phyloP scores from a whole-genome alignment of 176 grass and related monocot genomes.

The bread wheat (Triticum aestivum) region IWGSC_CS_RefSeq_v2.1 NC_057803.1:89726374-89726873 shows the following conservation, averaged over 20 bases:
- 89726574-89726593: background rate
- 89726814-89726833: background rate
- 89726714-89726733: background rate
- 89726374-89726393: background rate
- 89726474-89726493: no score
- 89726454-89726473: no score
- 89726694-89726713: background rate
- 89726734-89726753: background rate
- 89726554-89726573: no score
- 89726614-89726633: background rate
- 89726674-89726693: background rate
- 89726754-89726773: no score
- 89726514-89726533: no score
- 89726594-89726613: background rate
- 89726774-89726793: no score
- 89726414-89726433: no score
- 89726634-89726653: background rate
- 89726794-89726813: background rate
- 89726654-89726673: constrained; percentile 4
- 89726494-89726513: no score
- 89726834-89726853: background rate
- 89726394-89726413: background rate
- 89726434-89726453: no score
- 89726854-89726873: background rate
- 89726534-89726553: no score